phyloP scores from a whole-genome alignment of 2,329 filamentous ascomycete species.

The Coniochaeta sp. region DNA sequence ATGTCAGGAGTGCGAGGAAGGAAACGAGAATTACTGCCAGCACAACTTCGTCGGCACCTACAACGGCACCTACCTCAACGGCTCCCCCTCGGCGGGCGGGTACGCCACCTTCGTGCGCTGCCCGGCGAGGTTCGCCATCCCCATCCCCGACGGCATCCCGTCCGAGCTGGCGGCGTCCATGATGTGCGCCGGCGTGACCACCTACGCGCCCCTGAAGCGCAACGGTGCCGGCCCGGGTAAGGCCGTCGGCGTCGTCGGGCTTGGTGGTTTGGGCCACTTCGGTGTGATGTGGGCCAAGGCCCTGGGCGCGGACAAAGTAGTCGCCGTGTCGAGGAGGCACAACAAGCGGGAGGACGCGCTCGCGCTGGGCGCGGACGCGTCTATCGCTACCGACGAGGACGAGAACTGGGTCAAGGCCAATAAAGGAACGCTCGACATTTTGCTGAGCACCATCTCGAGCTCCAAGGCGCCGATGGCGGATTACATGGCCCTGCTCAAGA shows the following conservation, averaged over 20 bases:
- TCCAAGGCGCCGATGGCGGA: conserved; percentile 50
- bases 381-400: conserved; percentile 38
- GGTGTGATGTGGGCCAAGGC: conserved; percentile 63
- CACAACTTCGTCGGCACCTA: conserved; percentile 42
- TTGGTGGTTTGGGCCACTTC: conserved; percentile 65
- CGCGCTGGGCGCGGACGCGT: conserved; percentile 50
- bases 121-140: conserved; percentile 37
- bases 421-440: conserved; percentile 45
- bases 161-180: conserved; percentile 48
- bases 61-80: conserved; percentile 41
- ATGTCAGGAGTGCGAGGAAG: conserved; percentile 27
- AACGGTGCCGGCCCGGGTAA: conserved; percentile 63
- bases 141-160: conserved; percentile 34
- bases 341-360: conserved; percentile 48
- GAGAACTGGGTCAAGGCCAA: conserved; percentile 48
- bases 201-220: conserved; percentile 55
- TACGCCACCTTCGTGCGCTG: conserved; percentile 28
- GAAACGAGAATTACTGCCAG: conserved; percentile 33
- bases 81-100: conserved; percentile 54
- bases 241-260: conserved; percentile 59
- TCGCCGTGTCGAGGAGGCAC: conserved; percentile 48
- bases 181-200: conserved; percentile 64
- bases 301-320: conserved; percentile 53
- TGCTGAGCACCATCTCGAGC: conserved; percentile 50
- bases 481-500: conserved; percentile 59